Conservation (phyloP, 1,139 yeast genomes). For the Taphrina communis region DNA sequence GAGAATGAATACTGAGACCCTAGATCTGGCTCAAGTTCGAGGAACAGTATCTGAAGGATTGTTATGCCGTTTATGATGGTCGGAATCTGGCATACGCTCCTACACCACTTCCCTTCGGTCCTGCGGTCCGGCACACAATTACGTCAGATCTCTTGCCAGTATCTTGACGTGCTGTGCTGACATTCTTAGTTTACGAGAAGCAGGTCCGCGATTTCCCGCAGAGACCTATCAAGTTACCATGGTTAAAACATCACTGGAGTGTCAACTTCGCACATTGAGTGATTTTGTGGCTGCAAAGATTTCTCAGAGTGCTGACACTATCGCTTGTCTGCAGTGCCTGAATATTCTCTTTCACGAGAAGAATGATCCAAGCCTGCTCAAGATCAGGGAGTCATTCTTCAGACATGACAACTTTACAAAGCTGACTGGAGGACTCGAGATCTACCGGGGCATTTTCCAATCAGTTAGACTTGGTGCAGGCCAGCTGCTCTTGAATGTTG, state of each 20-base stretch:
- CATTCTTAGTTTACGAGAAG: conserved; percentile 12
- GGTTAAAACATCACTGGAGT: conserved; percentile 35
- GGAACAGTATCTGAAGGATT: conserved; percentile 19
- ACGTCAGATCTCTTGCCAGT: not conserved
- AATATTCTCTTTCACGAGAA: conserved; percentile 42
- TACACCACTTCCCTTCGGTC: conserved; percentile 24
- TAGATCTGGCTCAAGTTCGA: conserved; percentile 33
- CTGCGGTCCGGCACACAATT: conserved; percentile 19
- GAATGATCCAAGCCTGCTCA: conserved; percentile 40
- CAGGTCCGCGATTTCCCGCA: conserved; percentile 23
- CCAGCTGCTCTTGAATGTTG: conserved; percentile 17
- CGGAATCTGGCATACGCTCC: conserved; percentile 38
- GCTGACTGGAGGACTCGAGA: conserved; percentile 44
- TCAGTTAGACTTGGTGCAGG: conserved; percentile 44
- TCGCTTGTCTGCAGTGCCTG: conserved; percentile 42
- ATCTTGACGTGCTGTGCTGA: not conserved
- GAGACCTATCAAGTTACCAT: conserved; percentile 26
- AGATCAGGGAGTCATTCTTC: conserved; percentile 42
- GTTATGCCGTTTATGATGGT: conserved; percentile 25
- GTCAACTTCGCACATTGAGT: conserved; percentile 40
- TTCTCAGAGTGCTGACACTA: conserved; percentile 38
- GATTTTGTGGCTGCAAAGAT: conserved; percentile 42
- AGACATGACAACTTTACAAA: conserved; percentile 25
- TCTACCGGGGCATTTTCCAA: conserved; percentile 45
- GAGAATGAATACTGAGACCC: not conserved